Conservation (phyloP, 176 grass and related monocot genomes). For the Carex pumila region DNA sequence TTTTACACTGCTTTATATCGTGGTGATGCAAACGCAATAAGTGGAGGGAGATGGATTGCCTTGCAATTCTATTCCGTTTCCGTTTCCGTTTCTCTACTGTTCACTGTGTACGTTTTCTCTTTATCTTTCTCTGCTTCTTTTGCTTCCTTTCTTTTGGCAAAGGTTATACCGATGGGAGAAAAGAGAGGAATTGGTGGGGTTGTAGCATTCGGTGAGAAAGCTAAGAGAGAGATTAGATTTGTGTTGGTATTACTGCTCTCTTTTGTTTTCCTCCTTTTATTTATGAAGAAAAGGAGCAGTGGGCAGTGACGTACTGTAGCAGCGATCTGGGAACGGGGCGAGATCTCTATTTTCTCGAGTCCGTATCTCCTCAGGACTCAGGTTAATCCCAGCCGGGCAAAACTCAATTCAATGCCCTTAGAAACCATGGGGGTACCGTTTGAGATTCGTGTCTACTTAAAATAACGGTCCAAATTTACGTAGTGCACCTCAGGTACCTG, state of each 20-base stretch:
- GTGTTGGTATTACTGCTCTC: background rate
- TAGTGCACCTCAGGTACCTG: too few relatives aligned
- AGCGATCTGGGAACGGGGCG: background rate
- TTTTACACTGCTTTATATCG: slow-evolving; percentile 4
- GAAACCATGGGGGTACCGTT: too few relatives aligned
- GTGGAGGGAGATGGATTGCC: background rate
- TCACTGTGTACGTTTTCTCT: background rate
- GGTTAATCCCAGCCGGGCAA: too few relatives aligned
- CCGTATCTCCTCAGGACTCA: too few relatives aligned
- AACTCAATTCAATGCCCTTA: too few relatives aligned
- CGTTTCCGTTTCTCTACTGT: background rate
- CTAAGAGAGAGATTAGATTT: background rate
- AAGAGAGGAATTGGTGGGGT: background rate
- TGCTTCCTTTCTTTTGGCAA: slow-evolving; percentile 21
- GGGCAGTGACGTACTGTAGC: background rate
- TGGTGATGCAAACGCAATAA: background rate
- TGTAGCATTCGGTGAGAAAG: background rate
- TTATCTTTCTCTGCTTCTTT: slow-evolving; percentile 18
- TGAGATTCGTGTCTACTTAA: too few relatives aligned
- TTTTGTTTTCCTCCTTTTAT: background rate
- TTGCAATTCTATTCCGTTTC: slow-evolving; percentile 20
- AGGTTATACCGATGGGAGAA: slow-evolving; percentile 4
- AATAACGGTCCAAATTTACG: too few relatives aligned
- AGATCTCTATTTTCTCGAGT: background rate
- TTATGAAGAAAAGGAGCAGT: background rate